Base-by-base conservation (phyloP, 2,329 filamentous ascomycete species). In the Lecanicillium sp. region DNA sequence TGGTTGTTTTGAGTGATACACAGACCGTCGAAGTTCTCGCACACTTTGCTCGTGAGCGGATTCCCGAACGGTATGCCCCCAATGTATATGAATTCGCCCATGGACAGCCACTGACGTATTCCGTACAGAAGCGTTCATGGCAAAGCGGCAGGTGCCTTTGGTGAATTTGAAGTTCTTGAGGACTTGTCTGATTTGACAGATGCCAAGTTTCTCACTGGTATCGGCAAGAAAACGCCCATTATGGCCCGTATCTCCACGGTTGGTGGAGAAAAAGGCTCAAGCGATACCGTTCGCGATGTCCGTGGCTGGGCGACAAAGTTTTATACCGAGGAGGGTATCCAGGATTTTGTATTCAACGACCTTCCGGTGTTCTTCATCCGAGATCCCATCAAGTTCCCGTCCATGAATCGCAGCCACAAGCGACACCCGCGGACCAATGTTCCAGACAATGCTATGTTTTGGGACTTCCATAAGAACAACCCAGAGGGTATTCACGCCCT, bases 221-320 rank as follows among this genome's bases (percentile, higher is more conserved):
- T 70, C 19, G 72, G 72, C 4, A 74, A 72, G 47, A 72, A 70
- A 51, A 71, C 66, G 1, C 57, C 62, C 4, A 38, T 46, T 9
- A 29, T 42, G 3, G 42, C 76, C 13, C 73, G 79, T 9, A 79
- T 83, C 53, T 83, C 79, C 0, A 83, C 77, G 2, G 81, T 86
- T 5, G 75, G 77, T 13, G 78, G 79, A 2, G 77, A 72, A 32
- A 67, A 74, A 6, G 81, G 80, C 5, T 81, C 76, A 40, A 69
- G 74, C 5, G 81, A 85, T 45, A 77, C 76, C 0, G 77, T 74
- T 3, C 71, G 81, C 14, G 81, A 84, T 59, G 76, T 82, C 0
- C 77, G 81, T 40, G 80, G 80, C 0, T 84, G 53, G 77, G 79
- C 13, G 0, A 49, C 48, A 5, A 56, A 56, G 38, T 46, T 56